Base-by-base conservation (phyloP, 2,329 filamentous ascomycete species). In the Aspergillus unguis region DNA sequence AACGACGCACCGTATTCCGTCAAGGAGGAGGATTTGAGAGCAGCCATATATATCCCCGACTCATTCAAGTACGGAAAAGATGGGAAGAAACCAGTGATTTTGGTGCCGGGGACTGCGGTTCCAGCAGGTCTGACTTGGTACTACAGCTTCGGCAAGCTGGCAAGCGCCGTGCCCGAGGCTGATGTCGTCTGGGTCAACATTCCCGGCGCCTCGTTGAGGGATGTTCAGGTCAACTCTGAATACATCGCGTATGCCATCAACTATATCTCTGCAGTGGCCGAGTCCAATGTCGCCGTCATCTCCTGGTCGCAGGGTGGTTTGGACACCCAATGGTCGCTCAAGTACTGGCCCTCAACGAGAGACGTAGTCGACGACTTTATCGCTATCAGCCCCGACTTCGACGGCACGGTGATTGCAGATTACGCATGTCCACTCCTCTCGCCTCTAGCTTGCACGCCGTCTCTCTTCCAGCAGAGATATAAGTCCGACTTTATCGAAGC, bases 201-300 rank as follows among this genome's bases (percentile, higher is more conserved):
- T 10, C 80, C 81, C 0, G 66, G 66, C 1, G 68, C 71, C 36
- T 70, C 77, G 35, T 68, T 81, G 7, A 65, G 58, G 25, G 79
- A 84, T 52, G 73, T 71, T 0, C 80, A 83, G 57, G 56, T 67
- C 28, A 83, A 79, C 57, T 67, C 77, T 4, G 80, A 84, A 62
- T 82, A 79, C 58, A 75, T 81, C 36, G 78, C 79, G 3, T 83
- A 84, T 62, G 79, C 80, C 4, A 78, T 83, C 54, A 80, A 83
- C 67, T 84, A 83, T 65, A 72, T 83, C 52, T 65, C 70, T 28
- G 69, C 64, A 32, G 65, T 79, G 55, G 72, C 69, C 40, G 55
- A 59, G 41, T 62, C 67, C 25, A 70, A 75, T 23, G 66, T 79
- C 5, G 68, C 71, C 17, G 67, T 81, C 23, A 64, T 83, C n/a